These are phyloP conservation scores for Lentinula boryana DNA, from an alignment of 768 basidiomycete species.

Conservation along the genomic window DNA sequence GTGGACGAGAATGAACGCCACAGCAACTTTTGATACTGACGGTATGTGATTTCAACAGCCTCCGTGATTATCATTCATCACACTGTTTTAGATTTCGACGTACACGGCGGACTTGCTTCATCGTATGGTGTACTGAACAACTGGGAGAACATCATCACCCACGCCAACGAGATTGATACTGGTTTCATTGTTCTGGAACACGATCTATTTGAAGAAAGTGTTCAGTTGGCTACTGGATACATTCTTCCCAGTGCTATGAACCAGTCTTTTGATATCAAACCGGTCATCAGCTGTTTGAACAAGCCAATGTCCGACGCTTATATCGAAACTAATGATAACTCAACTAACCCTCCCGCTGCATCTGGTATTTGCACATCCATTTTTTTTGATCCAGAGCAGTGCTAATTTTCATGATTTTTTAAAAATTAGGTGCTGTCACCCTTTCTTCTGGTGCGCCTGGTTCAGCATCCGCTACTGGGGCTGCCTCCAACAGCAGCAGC, in stretches of 20 bases:
- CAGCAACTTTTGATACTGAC: conserved; percentile 65
- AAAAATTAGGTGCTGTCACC: conserved; percentile 15
- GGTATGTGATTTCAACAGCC: conserved; percentile 28
- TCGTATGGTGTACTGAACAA: conserved; percentile 59
- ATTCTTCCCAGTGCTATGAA: conserved; percentile 78
- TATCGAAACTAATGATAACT: conserved; percentile 77
- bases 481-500: not conserved
- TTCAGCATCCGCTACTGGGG: conserved; percentile 23
- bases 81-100: conserved; percentile 62
- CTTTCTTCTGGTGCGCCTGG: conserved; percentile 29
- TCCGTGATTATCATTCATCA: not conserved
- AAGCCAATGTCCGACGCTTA: conserved; percentile 59
- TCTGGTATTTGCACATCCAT: conserved; percentile 36
- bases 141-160: conserved; percentile 69
- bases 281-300: conserved; percentile 66
- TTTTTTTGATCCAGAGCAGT: conserved; percentile 26
- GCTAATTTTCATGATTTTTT: not conserved
- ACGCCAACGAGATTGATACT: conserved; percentile 47
- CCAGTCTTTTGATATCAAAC: conserved; percentile 61
- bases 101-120: conserved; percentile 55
- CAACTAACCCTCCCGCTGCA: conserved; percentile 43
- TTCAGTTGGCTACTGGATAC: conserved; percentile 83
- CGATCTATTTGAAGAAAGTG: conserved; percentile 80
- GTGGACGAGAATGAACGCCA: conserved; percentile 66
- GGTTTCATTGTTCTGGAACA: conserved; percentile 91